Evolutionary conservation across 192 early-diverging fungal species (phyloP).

Genomic region (Pilaira anomala): DNA sequence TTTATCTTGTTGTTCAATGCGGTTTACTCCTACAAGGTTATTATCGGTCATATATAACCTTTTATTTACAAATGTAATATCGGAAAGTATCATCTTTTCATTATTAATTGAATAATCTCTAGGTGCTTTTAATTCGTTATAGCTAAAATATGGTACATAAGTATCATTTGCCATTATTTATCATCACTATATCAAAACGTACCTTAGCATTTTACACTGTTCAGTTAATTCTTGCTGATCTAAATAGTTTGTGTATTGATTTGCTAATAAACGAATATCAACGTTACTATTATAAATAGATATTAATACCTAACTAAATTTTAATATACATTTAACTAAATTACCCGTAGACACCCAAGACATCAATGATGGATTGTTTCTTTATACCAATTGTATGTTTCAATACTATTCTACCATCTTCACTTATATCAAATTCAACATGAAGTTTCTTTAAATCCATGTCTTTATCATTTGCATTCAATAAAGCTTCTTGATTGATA

Average conservation of each 20-base stretch:
- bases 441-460: not conserved
- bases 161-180: too few species aligned
- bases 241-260: not conserved
- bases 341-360: slow-evolving; percentile 9
- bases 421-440: slow-evolving; percentile 5
- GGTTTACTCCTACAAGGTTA: slow-evolving; percentile 2
- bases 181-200: not conserved
- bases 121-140: slow-evolving; percentile 11
- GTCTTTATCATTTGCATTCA: not conserved
- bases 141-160: not conserved
- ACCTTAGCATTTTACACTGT: slow-evolving; percentile 5
- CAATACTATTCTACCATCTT: slow-evolving; percentile 1
- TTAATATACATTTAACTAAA: not conserved
- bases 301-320: not conserved
- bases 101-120: not conserved
- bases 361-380: slow-evolving; percentile 7
- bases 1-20: slow-evolving; percentile 7
- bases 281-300: not conserved
- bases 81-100: slow-evolving; percentile 3
- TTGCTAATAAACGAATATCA: slow-evolving; percentile 12
- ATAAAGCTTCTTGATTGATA: slow-evolving; percentile 7
- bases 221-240: slow-evolving; percentile 8
- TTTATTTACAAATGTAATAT: slow-evolving; percentile 17
- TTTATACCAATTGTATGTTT: not conserved
- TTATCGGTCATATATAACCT: not conserved